These are phyloP conservation scores for Fusarium sp. DNA, from an alignment of 2,329 filamentous ascomycete species.

Conservation along the genomic window DNA sequence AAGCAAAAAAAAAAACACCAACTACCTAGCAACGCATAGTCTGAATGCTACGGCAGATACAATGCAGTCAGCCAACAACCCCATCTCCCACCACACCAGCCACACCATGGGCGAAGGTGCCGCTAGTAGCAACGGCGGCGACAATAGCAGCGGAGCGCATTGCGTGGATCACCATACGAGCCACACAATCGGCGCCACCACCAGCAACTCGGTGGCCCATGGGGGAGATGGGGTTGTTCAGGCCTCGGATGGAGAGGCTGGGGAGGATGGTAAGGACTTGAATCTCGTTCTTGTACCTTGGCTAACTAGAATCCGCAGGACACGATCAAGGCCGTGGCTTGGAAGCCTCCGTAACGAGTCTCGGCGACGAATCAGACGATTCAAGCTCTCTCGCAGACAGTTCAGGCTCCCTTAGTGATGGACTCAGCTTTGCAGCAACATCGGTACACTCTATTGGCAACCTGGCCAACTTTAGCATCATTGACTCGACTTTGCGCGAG, in stretches of 20 bases:
- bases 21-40: neutral
- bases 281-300: neutral
- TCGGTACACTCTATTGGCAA: conserved; percentile 22
- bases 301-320: conserved; percentile 4
- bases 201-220: conserved; percentile 24
- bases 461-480: conserved; percentile 42
- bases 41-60: conserved; percentile 34
- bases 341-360: conserved; percentile 37
- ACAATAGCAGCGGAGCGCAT: conserved; percentile 34
- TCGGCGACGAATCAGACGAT: conserved; percentile 17
- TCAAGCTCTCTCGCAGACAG: conserved; percentile 21
- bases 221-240: conserved; percentile 31
- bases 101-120: conserved; percentile 45
- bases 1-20: neutral
- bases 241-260: conserved; percentile 13
- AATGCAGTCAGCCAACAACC: conserved; percentile 41
- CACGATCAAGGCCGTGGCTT: conserved; percentile 5
- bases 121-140: conserved; percentile 42
- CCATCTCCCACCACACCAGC: conserved; percentile 45
- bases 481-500: conserved; percentile 43
- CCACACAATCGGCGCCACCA: conserved; percentile 39
- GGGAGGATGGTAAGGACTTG: neutral
- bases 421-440: conserved; percentile 19
- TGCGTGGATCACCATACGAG: conserved; percentile 37
- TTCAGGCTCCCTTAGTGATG: conserved; percentile 13